Base-by-base conservation (phyloP, 371 early-diverging fungal species). In the Rhizopus delemar region DNA sequence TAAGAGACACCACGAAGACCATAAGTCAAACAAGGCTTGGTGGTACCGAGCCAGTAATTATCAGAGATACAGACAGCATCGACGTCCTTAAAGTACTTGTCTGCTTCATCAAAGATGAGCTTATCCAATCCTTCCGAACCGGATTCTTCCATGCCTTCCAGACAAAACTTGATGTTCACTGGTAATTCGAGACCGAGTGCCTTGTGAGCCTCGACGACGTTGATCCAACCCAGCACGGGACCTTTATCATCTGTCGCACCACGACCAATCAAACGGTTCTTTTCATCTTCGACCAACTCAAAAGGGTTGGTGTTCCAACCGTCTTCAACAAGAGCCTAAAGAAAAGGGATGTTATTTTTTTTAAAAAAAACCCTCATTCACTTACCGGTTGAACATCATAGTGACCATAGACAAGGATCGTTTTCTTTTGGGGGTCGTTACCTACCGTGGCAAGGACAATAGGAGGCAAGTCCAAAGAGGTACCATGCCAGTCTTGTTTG, bases 251-350 rank as follows among this genome's bases (percentile, higher is more conserved):
- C 97, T 7, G 93, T 88, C 32, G 93, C 73, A 36, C 98, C 98
- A 68, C 98, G 92, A 46, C 96, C 98, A 46, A 91, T 80, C 56
- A 98, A 78, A 39, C 92, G 86, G 41, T 92, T 90, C 62, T 93
- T 71, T 41, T 84, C 90, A 63, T 88, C 88, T 77, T 95, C 94
- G 13, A 88, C 83, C 65, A 98, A 78, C 33, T 84, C 85, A 69
- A 91, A 98, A 36, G 98, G 98, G 56, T 95, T 93, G 15, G 92
- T 90, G 62, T 78, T 80, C 98, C 98, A 98, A n/a, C 98, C 98
- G 72, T 98, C 98, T 62, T 86, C 87, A 66, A 87, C 75, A 65
- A 94, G 83, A 36, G 98, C 98, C 76, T 82, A 63, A 13, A 39
- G 13, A 45, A 5, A 51, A 28, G 28, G 58, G 15, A 15, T 35